Evolutionary conservation across 495 filamentous ascomycete species (phyloP).

Genomic region (Talaromyces borbonicus): DNA sequence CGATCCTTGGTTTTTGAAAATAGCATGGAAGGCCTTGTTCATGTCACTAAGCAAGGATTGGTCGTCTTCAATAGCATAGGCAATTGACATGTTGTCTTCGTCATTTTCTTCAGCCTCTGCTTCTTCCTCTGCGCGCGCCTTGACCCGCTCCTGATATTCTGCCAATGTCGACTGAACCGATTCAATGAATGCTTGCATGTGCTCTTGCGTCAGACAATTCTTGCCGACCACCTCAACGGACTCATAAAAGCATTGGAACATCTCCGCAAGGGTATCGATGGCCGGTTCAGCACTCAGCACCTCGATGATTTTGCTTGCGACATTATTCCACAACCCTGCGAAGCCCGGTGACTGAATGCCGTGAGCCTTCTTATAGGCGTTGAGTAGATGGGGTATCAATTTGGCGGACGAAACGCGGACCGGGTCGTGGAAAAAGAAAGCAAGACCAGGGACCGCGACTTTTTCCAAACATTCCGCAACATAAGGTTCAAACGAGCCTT

Average conservation of each 20-base stretch:
- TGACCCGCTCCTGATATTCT: constrained; percentile 83
- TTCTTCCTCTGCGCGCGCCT: constrained; percentile 66
- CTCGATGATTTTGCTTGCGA: constrained; percentile 84
- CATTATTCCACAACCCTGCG: constrained; percentile 68
- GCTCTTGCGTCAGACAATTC: constrained; percentile 61
- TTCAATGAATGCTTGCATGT: constrained; percentile 82
- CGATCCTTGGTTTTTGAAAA: constrained; percentile 90
- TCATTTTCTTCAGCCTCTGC: constrained; percentile 73
- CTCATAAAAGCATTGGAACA: constrained; percentile 99
- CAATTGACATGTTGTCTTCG: constrained; percentile 57
- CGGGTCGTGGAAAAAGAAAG: constrained; percentile 99
- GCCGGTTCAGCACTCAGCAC: constrained; percentile 91
- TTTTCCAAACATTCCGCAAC: constrained; percentile 92
- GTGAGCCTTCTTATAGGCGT: constrained; percentile 84
- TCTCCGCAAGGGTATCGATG: constrained; percentile 92
- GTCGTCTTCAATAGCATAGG: constrained; percentile 91
- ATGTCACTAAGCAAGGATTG: constrained; percentile 95
- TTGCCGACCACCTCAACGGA: constrained; percentile 89
- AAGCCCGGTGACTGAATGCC: constrained; percentile 67
- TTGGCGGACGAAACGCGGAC: constrained; percentile 94
- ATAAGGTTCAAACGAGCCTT: constrained; percentile 85
- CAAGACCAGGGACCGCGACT: constrained; percentile 84
- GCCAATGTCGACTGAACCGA: constrained; percentile 72
- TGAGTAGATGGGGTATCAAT: constrained; percentile 86
- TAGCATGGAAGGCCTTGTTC: constrained; percentile 99